A percentile compares a stretch with the other conserved stretches of the same genome.
Conservation (phyloP, 2,329 filamentous ascomycete genomes). For the Hypoxylon sp. region DNA sequence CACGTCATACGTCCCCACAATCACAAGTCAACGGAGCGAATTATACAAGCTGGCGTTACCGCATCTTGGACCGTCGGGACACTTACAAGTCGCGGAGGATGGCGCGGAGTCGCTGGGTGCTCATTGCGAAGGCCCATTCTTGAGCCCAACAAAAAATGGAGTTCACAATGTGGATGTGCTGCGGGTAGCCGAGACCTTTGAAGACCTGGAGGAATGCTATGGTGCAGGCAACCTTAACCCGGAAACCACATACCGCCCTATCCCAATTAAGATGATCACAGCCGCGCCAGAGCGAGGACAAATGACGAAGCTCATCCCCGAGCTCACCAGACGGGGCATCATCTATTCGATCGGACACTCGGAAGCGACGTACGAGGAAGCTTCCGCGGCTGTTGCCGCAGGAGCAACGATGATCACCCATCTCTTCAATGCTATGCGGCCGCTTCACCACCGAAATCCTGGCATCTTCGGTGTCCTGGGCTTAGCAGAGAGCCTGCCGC, state of each 20-base stretch:
- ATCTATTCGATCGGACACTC: slow-evolving; percentile 88
- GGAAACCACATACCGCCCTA: slow-evolving; percentile 54
- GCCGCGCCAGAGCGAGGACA: slow-evolving; percentile 84
- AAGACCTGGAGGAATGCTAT: slow-evolving; percentile 80
- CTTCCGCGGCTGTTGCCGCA: slow-evolving; percentile 76
- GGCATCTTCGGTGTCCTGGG: slow-evolving; percentile 91
- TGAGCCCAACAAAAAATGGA: slow-evolving; percentile 86
- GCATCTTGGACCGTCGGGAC: slow-evolving; percentile 80
- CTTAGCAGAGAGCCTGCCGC: slow-evolving; percentile 68
- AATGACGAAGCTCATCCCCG: slow-evolving; percentile 78
- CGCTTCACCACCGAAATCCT: slow-evolving; percentile 90
- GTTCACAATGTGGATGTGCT: slow-evolving; percentile 85
- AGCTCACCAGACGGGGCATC: slow-evolving; percentile 76
- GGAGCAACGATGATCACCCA: slow-evolving; percentile 94
- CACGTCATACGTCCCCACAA: slow-evolving; percentile 88
- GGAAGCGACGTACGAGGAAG: slow-evolving; percentile 88
- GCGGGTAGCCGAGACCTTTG: slow-evolving; percentile 72
- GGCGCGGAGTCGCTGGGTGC: slow-evolving; percentile 91
- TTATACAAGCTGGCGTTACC: slow-evolving; percentile 87
- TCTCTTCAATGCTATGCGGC: slow-evolving; percentile 94
- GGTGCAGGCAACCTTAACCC: slow-evolving; percentile 76
- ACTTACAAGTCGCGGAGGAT: slow-evolving; percentile 70
- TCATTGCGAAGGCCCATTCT: slow-evolving; percentile 92
- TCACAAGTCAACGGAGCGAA: slow-evolving; percentile 84
- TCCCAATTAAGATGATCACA: slow-evolving; percentile 83